Percentiles rank a stretch among this genome's conserved stretches.
These are phyloP conservation scores for Laguncularia racemosa DNA, from an alignment of 345 rosid genomes.

Conservation along the genomic window DNA sequence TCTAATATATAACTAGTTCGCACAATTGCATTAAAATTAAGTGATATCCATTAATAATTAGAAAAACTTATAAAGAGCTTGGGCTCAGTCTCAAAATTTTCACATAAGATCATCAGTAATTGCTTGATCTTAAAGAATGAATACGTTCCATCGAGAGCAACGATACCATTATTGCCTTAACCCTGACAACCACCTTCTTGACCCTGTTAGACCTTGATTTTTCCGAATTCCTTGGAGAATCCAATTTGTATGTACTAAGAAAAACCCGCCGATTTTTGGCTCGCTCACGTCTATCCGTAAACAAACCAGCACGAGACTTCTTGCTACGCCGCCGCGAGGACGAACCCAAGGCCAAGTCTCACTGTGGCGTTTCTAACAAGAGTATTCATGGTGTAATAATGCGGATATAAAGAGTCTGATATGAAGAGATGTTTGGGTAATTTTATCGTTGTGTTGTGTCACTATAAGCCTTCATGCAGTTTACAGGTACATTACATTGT, in stretches of 20 bases:
- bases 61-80: no score
- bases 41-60: no score
- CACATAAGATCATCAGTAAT: neutral
- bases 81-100: no score
- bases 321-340: slow-evolving; percentile 6
- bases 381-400: slow-evolving; percentile 3
- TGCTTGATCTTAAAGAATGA: slow-evolving; percentile 1
- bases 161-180: slow-evolving; percentile 2
- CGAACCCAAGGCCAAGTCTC: neutral
- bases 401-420: neutral
- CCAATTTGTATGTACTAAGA: slow-evolving; percentile 14
- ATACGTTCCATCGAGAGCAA: slow-evolving; percentile 3
- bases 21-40: no score
- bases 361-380: slow-evolving; percentile 9
- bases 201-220: neutral
- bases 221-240: neutral
- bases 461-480: no score
- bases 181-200: slow-evolving; percentile 9
- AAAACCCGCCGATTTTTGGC: slow-evolving; percentile 15
- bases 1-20: no score
- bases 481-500: no score
- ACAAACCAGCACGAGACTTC: neutral
- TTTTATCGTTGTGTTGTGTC: neutral
- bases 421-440: neutral
- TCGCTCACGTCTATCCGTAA: slow-evolving; percentile 6